Evolutionary conservation across 1,139 yeast genomes (phyloP).

Genomic region (Yamadazyma songkhlaensis): DNA sequence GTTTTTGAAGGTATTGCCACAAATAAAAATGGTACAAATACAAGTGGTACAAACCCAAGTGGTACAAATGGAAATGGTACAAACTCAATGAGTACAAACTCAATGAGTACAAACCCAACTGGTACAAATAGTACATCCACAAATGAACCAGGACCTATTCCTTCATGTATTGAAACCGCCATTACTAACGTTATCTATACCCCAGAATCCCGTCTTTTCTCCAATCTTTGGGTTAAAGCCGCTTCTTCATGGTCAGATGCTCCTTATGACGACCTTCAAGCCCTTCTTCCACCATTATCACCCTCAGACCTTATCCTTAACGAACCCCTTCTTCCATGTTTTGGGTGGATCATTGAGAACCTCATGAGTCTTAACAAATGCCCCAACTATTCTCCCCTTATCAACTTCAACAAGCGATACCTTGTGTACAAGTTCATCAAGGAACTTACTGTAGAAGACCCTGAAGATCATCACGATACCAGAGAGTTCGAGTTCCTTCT

Average conservation of each 20-base stretch:
- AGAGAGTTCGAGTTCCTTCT: slow-evolving; percentile 46
- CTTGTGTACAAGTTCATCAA: slow-evolving; percentile 40
- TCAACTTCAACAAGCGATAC: slow-evolving; percentile 46
- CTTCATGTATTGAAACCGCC: slow-evolving; percentile 85
- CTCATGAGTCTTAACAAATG: slow-evolving; percentile 36
- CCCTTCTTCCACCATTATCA: slow-evolving; percentile 35
- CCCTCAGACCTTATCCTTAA: slow-evolving; percentile 26
- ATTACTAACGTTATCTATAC: slow-evolving; percentile 70
- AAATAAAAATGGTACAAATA: no score
- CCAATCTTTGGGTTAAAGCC: slow-evolving; percentile 61
- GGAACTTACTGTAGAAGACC: slow-evolving; percentile 41
- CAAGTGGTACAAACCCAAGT: background rate
- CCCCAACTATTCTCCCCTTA: slow-evolving; percentile 25
- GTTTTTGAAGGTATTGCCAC: slow-evolving; percentile 35
- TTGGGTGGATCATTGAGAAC: slow-evolving; percentile 62
- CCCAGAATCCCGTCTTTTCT: slow-evolving; percentile 74
- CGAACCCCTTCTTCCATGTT: slow-evolving; percentile 65
- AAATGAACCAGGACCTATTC: slow-evolving; percentile 54
- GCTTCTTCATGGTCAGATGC: slow-evolving; percentile 30
- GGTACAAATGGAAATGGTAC: no score
- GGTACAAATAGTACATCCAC: no score
- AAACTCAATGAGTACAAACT: no score
- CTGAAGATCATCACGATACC: slow-evolving; percentile 28
- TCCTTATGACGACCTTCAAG: slow-evolving; percentile 29
- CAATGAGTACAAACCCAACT: no score